phyloP scores from a whole-genome alignment of 1,139 yeast species.

The Protomyces inundatus region DNA sequence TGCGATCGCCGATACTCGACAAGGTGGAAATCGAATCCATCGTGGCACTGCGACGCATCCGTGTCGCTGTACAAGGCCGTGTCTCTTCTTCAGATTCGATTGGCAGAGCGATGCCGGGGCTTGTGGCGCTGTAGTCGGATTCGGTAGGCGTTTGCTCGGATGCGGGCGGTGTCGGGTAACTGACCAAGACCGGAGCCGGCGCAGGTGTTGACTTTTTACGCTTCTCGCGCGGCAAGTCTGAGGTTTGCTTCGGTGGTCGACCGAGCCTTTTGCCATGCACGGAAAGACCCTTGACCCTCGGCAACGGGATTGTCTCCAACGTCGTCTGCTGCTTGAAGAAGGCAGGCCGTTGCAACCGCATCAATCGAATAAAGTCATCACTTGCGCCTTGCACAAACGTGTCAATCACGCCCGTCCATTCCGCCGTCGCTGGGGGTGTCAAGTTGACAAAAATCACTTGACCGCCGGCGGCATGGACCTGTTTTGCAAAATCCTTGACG shows the following conservation, averaged over 20 bases:
- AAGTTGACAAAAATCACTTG: slow-evolving; percentile 60
- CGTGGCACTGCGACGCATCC: too few species aligned
- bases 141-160: background rate
- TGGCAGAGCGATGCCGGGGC: too few species aligned
- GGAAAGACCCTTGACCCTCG: background rate
- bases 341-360: slow-evolving; percentile 44
- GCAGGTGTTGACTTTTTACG: background rate
- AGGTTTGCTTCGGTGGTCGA: background rate
- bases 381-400: slow-evolving; percentile 75
- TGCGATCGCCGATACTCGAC: too few species aligned
- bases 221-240: too few species aligned
- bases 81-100: too few species aligned
- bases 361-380: slow-evolving; percentile 59
- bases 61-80: too few species aligned
- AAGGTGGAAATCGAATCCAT: too few species aligned
- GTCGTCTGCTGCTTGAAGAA: slow-evolving; percentile 52
- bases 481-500: slow-evolving; percentile 54
- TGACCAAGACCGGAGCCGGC: background rate
- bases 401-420: slow-evolving; percentile 58
- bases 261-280: background rate
- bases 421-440: slow-evolving; percentile 43
- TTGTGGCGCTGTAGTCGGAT: background rate
- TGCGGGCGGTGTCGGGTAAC: background rate
- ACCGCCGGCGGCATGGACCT: slow-evolving; percentile 56
- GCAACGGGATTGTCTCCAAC: background rate